Evolutionary conservation across 352 stramenopile genomes (phyloP).

Genomic region (Phytophthora sojae): DNA sequence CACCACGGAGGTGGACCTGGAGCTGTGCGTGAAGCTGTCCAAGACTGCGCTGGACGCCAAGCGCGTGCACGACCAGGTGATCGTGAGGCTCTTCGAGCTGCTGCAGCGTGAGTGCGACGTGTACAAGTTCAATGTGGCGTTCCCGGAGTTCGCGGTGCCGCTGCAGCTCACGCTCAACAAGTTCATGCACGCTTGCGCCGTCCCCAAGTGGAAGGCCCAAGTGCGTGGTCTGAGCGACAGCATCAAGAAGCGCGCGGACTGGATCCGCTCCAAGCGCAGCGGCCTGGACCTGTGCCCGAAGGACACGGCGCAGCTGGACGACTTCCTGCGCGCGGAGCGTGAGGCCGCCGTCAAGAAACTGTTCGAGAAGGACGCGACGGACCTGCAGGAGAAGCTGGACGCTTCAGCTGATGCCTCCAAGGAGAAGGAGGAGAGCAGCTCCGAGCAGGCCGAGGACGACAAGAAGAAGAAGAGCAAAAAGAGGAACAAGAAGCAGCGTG

Average conservation of each 20-base stretch:
- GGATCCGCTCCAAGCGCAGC: slow-evolving; percentile 92
- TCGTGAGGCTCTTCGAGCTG: slow-evolving; percentile 94
- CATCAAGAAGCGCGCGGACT: slow-evolving; percentile 78
- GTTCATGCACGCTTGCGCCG: slow-evolving; percentile 84
- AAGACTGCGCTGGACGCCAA: slow-evolving; percentile 90
- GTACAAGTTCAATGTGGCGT: slow-evolving; percentile 96
- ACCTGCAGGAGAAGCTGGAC: slow-evolving; percentile 79
- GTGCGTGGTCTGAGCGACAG: slow-evolving; percentile 68
- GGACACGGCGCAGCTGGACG: slow-evolving; percentile 86
- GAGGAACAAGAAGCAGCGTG: slow-evolving; percentile 44
- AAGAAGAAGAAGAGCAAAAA: slow-evolving; percentile 58
- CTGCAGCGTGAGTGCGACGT: slow-evolving; percentile 95
- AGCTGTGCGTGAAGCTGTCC: slow-evolving; percentile 92
- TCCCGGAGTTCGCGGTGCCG: slow-evolving; percentile 94
- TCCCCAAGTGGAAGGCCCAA: slow-evolving; percentile 85
- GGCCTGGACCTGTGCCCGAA: slow-evolving; percentile 89
- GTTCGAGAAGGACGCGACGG: slow-evolving; percentile 71
- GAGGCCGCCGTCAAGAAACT: slow-evolving; percentile 90
- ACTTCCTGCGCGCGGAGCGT: slow-evolving; percentile 83
- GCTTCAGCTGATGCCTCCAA: slow-evolving; percentile 51
- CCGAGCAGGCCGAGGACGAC: slow-evolving; percentile 28
- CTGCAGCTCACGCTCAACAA: slow-evolving; percentile 90
- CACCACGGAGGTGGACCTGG: slow-evolving; percentile 68
- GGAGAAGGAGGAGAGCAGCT: slow-evolving; percentile 40
- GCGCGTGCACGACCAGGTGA: slow-evolving; percentile 90